Base-by-base conservation (phyloP, 1,139 yeast genomes). In the Debaryomycetaceae sp. region DNA sequence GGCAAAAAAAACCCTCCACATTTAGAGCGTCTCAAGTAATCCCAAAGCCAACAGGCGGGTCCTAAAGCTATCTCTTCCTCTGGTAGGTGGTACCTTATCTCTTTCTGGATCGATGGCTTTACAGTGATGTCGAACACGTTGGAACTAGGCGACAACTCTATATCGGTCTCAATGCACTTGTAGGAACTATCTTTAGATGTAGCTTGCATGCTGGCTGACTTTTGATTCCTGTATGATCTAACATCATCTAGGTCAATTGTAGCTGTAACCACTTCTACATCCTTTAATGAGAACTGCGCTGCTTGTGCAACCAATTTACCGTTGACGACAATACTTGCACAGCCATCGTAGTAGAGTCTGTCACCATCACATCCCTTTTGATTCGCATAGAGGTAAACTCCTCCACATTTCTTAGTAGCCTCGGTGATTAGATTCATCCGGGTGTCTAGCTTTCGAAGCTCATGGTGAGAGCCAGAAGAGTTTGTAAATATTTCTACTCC, bases 21-120 rank as follows among this genome's bases (percentile, higher is more conserved):
- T 53, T 80, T 80, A 51, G 95, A 88, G 53, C 99, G 80, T 60
- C 99, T 78, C 50, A 93, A 75, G 60, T 93, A 93, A 63, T 93
- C 99, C 99, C 99, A 93, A 51, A 93, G 66, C 99, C 99, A 93
- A 63, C 99, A 93, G 0, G 99, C 99, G 1, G 99, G 99, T 0
- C 99, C 99, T 42, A 87, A 71, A 0, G 99, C 98, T 50, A 93
- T 91, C 65, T 93, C 99, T 63, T 93, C 97, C 58, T 90, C 96
- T 1, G 98, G 97, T 3, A 72, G 60, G 63, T 87, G 96, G 57
- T 86, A 86, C 40, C 72, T 73, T 37, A 85, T 75, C 5, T 71
- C 72, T 33, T 67, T 62, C 2, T 75, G 58, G 34, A 60, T 55
- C 0, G 95, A 68, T 14, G 97, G 97, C n/a, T 56, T 66, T n/a